phyloP scores from a whole-genome alignment of 2,329 filamentous ascomycete species.

The Cytospora leucostoma region DNA sequence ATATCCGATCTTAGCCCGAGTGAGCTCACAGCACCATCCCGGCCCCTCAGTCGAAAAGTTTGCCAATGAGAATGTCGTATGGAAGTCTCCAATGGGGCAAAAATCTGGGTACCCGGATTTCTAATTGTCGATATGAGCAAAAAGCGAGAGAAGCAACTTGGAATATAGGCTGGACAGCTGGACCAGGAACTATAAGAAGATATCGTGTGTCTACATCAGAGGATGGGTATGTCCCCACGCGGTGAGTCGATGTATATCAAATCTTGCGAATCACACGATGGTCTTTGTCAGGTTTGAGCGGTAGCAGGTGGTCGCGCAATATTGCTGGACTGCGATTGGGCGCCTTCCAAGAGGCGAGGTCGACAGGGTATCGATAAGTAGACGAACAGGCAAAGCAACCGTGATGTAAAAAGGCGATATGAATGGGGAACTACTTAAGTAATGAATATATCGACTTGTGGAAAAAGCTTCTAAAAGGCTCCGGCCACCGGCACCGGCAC shows the following conservation, averaged over 20 bases:
- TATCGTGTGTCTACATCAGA: not conserved
- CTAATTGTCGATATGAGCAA: not conserved
- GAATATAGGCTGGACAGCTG: not conserved
- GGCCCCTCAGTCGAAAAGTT: conserved; percentile 8
- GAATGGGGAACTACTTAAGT: not conserved
- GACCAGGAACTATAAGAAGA: not conserved
- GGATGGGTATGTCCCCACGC: not conserved
- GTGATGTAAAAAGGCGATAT: not conserved
- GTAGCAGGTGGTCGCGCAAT: conserved; percentile 24
- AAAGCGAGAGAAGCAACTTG: not conserved
- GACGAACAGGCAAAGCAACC: not conserved
- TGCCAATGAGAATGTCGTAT: not conserved
- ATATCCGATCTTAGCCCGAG: conserved; percentile 26
- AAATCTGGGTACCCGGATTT: not conserved
- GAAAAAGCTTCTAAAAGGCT: not conserved
- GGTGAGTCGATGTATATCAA: conserved; percentile 13
- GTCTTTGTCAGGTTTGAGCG: conserved; percentile 10
- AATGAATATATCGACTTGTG: not conserved
- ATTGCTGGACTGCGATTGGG: conserved; percentile 25
- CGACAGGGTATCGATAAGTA: conserved; percentile 4
- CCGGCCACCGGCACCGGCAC: not conserved
- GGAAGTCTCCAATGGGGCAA: not conserved
- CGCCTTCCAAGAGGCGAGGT: conserved; percentile 12
- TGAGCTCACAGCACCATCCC: conserved; percentile 23
- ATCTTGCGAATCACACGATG: conserved; percentile 8